Evolutionary conservation across 2,329 filamentous ascomycete species (phyloP).

Genomic region (Nemania sp.): DNA sequence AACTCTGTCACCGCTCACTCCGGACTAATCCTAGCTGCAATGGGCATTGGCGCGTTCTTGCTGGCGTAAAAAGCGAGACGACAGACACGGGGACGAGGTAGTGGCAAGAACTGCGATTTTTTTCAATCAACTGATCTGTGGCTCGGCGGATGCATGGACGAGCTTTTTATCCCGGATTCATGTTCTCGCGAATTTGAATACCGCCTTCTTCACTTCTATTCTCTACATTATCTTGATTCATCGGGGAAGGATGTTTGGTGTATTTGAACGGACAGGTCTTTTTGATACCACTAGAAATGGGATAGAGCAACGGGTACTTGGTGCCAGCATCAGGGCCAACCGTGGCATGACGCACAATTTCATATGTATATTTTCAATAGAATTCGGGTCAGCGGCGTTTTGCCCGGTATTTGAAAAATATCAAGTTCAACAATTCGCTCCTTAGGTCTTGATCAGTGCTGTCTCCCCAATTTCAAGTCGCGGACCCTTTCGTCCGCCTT

Average conservation of each 20-base stretch:
- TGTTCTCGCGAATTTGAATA: not conserved
- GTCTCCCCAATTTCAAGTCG: no score
- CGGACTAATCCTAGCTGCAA: conserved; percentile 35
- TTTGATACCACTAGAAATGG: conserved; percentile 24
- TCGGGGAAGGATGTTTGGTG: conserved; percentile 27
- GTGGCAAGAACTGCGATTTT: not conserved
- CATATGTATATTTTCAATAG: conserved; percentile 28
- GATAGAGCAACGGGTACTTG: conserved; percentile 18
- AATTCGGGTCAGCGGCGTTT: conserved; percentile 26
- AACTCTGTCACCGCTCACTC: conserved; percentile 33
- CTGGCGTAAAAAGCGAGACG: conserved; percentile 29
- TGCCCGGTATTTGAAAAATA: conserved; percentile 27
- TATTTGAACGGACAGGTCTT: conserved; percentile 9
- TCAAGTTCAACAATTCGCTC: conserved; percentile 20
- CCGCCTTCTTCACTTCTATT: conserved; percentile 17
- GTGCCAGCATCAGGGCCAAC: conserved; percentile 10
- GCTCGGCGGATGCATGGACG: not conserved
- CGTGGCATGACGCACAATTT: conserved; percentile 29
- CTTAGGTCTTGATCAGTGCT: no score
- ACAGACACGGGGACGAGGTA: not conserved
- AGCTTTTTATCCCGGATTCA: conserved; percentile 7
- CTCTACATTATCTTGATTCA: conserved; percentile 23
- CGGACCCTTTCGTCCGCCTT: no score
- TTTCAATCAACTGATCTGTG: not conserved
- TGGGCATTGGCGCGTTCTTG: conserved; percentile 37